Evolutionary conservation across 108 stramenopile genomes (phyloP), one percentile per base, ranked within the genome.

Genomic region (Discostella pseudostelligera): DNA sequence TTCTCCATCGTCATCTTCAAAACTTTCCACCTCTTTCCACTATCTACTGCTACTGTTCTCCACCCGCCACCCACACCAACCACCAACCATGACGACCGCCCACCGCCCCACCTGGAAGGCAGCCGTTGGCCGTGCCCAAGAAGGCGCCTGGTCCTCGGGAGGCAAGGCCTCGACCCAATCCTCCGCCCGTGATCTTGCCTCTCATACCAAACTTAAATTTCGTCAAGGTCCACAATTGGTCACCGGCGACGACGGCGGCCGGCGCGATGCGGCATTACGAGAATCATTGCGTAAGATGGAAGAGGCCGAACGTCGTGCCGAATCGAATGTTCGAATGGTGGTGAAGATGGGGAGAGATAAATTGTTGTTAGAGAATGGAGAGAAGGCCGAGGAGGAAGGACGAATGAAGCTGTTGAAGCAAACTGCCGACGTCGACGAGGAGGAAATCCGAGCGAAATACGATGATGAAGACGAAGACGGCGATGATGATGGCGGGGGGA

Each of bases 21-120:
- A n/a, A n/a, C n/a, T n/a, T n/a, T n/a, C n/a, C n/a, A n/a, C n/a
- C n/a, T n/a, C n/a, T n/a, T n/a, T n/a, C n/a, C n/a, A n/a, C 32
- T 32, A 32, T 5, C 32, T 32, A 32, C 32, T n/a, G n/a, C n/a
- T n/a, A n/a, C n/a, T n/a, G n/a, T n/a, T n/a, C n/a, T n/a, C n/a
- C n/a, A n/a, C n/a, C n/a, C n/a, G n/a, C n/a, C n/a, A n/a, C n/a
- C n/a, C n/a, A n/a, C n/a, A n/a, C n/a, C n/a, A n/a, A 32, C 32
- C 32, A 32, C 26, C 26, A 3, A 65, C 63, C 67, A 93, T 96
- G 92, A 91, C 92, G 24, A 93, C 92, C 22, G 92, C 93, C 67
- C 96, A 96, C 73, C 69, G 93, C 57, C 93, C 96, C 55, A 94
- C 93, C 8, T 95, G 90, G 91, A 97, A 95, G 74, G 89, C 96